phyloP scores from a whole-genome alignment of 768 basidiomycete species.

The Lactarius quietus region DNA sequence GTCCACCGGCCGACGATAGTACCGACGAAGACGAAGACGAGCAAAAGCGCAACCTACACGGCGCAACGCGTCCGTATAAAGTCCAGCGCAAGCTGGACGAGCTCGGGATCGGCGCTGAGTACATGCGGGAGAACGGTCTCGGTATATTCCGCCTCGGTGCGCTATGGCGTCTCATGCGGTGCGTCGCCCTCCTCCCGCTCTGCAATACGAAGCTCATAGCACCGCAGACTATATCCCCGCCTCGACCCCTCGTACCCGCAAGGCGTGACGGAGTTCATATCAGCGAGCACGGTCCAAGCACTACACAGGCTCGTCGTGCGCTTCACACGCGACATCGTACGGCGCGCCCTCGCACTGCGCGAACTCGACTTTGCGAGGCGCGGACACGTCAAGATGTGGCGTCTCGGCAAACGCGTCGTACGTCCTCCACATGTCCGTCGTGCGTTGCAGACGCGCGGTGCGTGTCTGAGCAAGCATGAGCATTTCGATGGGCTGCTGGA shows the following conservation, averaged over 20 bases:
- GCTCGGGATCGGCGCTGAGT: constrained; percentile 44
- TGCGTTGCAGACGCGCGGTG: constrained; percentile 45
- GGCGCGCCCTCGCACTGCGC: constrained; percentile 49
- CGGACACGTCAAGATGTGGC: constrained; percentile 58
- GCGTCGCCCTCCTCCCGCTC: constrained; percentile 20
- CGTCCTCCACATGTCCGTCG: constrained; percentile 40
- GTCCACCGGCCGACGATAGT: constrained; percentile 18
- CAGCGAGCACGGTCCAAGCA: constrained; percentile 45
- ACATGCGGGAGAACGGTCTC: constrained; percentile 43
- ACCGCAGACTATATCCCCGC: constrained; percentile 32
- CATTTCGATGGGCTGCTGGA: constrained; percentile 40
- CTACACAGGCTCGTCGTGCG: constrained; percentile 34
- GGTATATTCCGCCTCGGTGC: constrained; percentile 46
- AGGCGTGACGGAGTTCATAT: constrained; percentile 37
- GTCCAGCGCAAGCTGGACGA: constrained; percentile 41
- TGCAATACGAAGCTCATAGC: not conserved
- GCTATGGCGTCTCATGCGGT: constrained; percentile 43
- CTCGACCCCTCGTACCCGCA: constrained; percentile 28
- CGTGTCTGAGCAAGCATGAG: constrained; percentile 36
- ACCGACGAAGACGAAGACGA: constrained; percentile 8
- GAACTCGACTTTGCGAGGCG: constrained; percentile 61
- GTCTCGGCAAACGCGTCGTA: constrained; percentile 39
- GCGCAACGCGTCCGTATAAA: constrained; percentile 46
- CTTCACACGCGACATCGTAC: constrained; percentile 51
- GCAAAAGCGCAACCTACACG: constrained; percentile 28